phyloP scores from a whole-genome alignment of 805 yeast species.

The Isabelozyma rhagii region DNA sequence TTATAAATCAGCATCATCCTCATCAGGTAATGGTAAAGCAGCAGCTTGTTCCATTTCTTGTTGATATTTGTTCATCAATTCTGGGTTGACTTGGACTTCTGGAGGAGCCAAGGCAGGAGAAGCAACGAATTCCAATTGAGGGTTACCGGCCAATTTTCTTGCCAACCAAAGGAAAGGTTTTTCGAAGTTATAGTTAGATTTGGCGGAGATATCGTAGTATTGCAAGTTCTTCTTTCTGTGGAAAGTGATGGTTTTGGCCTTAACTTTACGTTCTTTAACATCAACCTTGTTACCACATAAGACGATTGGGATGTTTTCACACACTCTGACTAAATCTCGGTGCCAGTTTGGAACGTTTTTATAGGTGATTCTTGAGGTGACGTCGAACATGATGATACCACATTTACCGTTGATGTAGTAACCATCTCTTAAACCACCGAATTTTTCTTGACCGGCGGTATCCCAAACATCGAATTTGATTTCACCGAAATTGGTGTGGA shows the following conservation, averaged over 20 bases:
- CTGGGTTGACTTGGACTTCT: conserved; percentile 96
- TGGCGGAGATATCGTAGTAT: conserved; percentile 99
- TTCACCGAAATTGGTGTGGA: conserved; percentile 98
- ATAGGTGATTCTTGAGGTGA: conserved; percentile 98
- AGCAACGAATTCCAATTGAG: conserved; percentile 96
- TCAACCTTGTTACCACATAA: conserved; percentile 99
- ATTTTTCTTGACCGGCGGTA: conserved; percentile 99
- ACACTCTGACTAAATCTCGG: conserved; percentile 98
- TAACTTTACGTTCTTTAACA: conserved; percentile 99
- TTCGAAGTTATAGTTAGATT: conserved; percentile 98
- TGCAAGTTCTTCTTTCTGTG: conserved; percentile 99
- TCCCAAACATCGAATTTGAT: conserved; percentile 99
- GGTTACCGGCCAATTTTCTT: conserved; percentile 97
- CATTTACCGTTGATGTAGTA: conserved; percentile 99
- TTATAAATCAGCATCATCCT: conserved; percentile 98
- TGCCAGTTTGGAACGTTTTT: conserved; percentile 99
- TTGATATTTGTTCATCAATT: conserved; percentile 96
- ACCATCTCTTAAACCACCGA: conserved; percentile 99
- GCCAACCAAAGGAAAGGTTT: conserved; percentile 99
- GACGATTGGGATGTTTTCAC: conserved; percentile 99
- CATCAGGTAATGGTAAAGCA: conserved; percentile 99
- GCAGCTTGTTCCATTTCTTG: conserved; percentile 99
- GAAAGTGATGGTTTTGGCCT: conserved; percentile 99
- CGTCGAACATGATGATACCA: conserved; percentile 99
- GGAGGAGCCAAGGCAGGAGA: conserved; percentile 99